Evolutionary conservation across 2,329 filamentous ascomycete genomes (phyloP).

Genomic region (Aspergillus fumigatiaffinis): DNA sequence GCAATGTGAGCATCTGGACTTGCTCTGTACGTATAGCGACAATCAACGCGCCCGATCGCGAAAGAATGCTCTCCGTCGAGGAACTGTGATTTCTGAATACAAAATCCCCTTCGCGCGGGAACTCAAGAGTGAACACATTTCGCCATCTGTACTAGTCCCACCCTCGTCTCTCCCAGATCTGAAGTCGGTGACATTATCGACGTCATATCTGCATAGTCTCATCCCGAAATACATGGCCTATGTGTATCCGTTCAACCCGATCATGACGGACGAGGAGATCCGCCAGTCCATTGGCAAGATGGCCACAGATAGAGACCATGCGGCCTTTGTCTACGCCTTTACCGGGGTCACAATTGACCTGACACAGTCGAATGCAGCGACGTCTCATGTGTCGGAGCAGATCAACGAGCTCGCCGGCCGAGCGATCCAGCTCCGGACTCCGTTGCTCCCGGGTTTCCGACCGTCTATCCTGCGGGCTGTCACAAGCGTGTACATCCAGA

Average conservation of each 20-base stretch:
- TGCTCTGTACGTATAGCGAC: slow-evolving; percentile 44
- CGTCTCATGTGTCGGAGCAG: slow-evolving; percentile 24
- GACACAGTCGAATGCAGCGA: slow-evolving; percentile 27
- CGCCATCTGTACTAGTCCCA: slow-evolving; percentile 20
- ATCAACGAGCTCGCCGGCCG: slow-evolving; percentile 26
- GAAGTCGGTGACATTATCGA: slow-evolving; percentile 2
- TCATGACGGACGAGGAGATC: slow-evolving; percentile 43
- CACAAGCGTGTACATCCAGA: slow-evolving; percentile 53
- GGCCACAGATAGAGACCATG: slow-evolving; percentile 35
- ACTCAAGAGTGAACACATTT: slow-evolving; percentile 6
- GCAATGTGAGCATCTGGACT: slow-evolving; percentile 41
- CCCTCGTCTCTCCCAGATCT: slow-evolving; percentile 5
- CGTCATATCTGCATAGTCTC: slow-evolving; percentile 37
- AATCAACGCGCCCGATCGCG: slow-evolving; percentile 29
- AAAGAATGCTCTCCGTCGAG: slow-evolving; percentile 36
- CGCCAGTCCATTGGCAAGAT: slow-evolving; percentile 31
- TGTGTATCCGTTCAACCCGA: slow-evolving; percentile 47
- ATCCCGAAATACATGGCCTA: slow-evolving; percentile 43
- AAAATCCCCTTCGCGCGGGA: slow-evolving; percentile 12
- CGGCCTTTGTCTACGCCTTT: slow-evolving; percentile 44
- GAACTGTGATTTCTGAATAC: slow-evolving; percentile 41
- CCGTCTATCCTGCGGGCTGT: slow-evolving; percentile 46
- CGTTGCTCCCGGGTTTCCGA: slow-evolving; percentile 36
- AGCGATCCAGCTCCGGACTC: slow-evolving; percentile 34
- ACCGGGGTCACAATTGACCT: slow-evolving; percentile 46